Conservation (phyloP, 768 basidiomycete genomes). For the Tylopilus sp. region DNA sequence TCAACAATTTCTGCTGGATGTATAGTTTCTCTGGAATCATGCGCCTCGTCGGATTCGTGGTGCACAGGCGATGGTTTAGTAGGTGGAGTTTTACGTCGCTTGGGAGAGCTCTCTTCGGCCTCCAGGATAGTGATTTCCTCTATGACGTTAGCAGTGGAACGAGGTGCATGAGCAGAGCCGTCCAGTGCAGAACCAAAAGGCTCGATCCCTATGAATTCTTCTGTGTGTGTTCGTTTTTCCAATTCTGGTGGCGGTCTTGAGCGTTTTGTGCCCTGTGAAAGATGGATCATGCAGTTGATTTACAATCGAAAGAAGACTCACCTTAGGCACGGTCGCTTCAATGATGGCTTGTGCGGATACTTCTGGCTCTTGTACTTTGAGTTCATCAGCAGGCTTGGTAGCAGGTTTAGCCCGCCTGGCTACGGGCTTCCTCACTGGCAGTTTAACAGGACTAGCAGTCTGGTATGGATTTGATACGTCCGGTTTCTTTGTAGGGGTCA, state of each 20-base stretch:
- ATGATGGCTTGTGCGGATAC: constrained; percentile 65
- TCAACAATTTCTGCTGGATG: constrained; percentile 41
- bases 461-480: constrained; percentile 81
- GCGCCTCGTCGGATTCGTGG: constrained; percentile 35
- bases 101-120: constrained; percentile 38
- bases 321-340: constrained; percentile 75
- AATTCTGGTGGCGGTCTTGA: constrained; percentile 65
- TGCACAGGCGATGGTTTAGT: constrained; percentile 1
- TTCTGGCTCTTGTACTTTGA: constrained; percentile 27
- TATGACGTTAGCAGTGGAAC: constrained; percentile 4
- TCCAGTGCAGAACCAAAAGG: constrained; percentile 13
- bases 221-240: constrained; percentile 31
- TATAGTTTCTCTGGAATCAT: constrained; percentile 16
- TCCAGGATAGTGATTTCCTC: constrained; percentile 40
- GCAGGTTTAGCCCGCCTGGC: constrained; percentile 36
- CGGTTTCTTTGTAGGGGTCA: constrained; percentile 58
- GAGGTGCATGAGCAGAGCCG: constrained; percentile 8
- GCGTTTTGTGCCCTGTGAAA: constrained; percentile 66
- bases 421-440: constrained; percentile 39
- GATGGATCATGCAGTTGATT: constrained; percentile 5
- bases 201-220: constrained; percentile 8
- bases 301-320: constrained; percentile 27
- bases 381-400: constrained; percentile 35
- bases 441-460: constrained; percentile 60
- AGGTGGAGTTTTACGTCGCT: constrained; percentile 45